Evolutionary conservation across 495 filamentous ascomycete genomes (phyloP).

Genomic region (Pyrenula aspistea): DNA sequence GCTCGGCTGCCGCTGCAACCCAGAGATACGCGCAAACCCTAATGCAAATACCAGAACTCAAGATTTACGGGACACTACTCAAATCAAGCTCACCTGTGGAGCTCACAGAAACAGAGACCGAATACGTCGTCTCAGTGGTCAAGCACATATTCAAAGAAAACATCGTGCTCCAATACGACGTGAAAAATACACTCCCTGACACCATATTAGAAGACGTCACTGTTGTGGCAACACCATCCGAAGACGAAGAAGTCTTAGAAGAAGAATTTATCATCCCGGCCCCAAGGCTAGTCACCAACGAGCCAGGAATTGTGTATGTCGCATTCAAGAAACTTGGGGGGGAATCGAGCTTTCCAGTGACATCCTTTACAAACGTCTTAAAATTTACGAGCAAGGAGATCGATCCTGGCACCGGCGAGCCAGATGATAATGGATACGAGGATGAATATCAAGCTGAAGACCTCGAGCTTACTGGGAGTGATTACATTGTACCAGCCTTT

Average conservation of each 20-base stretch:
- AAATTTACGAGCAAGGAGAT: constrained; percentile 98
- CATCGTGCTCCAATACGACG: constrained; percentile 89
- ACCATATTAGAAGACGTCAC: constrained; percentile 85
- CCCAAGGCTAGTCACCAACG: constrained; percentile 63
- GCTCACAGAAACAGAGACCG: constrained; percentile 91
- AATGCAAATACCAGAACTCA: constrained; percentile 79
- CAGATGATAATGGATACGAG: constrained; percentile 85
- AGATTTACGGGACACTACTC: constrained; percentile 74
- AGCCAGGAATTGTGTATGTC: constrained; percentile 88
- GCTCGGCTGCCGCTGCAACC: constrained; percentile 61
- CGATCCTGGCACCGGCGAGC: constrained; percentile 84
- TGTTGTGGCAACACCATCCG: constrained; percentile 71
- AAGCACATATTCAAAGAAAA: constrained; percentile 98
- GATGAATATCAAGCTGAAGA: constrained; percentile 97
- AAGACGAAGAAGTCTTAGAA: constrained; percentile 56
- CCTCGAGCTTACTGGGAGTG: constrained; percentile 79
- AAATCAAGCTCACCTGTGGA: constrained; percentile 81
- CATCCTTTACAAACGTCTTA: constrained; percentile 80
- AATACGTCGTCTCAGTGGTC: constrained; percentile 86
- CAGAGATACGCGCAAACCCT: constrained; percentile 83
- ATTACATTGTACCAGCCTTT: constrained; percentile 88
- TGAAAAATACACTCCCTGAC: constrained; percentile 93
- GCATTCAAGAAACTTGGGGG: constrained; percentile 76
- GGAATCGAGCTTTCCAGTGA: constrained; percentile 55
- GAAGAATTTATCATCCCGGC: constrained; percentile 93